phyloP scores from a whole-genome alignment of 1,139 yeast genomes.

The Saccharomyces hybrid region DNA sequence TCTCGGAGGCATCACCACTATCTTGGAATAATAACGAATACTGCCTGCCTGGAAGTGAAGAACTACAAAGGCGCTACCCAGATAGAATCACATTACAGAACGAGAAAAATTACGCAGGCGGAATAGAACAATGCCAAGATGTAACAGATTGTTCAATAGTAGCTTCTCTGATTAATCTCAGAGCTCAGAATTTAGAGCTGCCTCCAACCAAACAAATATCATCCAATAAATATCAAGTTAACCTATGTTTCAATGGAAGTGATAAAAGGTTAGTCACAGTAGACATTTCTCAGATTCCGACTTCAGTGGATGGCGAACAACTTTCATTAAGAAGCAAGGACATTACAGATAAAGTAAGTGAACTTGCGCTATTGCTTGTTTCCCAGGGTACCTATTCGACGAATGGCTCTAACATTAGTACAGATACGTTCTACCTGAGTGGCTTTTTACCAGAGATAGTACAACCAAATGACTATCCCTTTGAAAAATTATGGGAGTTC shows the following conservation, averaged over 20 bases:
- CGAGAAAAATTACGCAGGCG: conserved; percentile 18
- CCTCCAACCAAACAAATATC: conserved; percentile 15
- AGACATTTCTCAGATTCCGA: conserved; percentile 37
- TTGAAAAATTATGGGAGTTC: conserved; percentile 35
- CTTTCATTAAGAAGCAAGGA: conserved; percentile 19
- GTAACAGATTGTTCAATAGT: conserved; percentile 74
- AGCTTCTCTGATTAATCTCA: conserved; percentile 45
- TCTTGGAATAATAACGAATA: conserved; percentile 14
- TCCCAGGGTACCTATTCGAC: conserved; percentile 57
- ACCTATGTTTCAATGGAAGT: conserved; percentile 53
- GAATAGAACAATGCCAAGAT: conserved; percentile 42
- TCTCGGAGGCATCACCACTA: conserved; percentile 16
- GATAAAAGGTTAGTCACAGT: conserved; percentile 45
- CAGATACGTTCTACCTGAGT: conserved; percentile 58
- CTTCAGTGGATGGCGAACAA: conserved; percentile 16
- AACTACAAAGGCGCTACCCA: conserved; percentile 14
- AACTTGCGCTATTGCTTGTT: conserved; percentile 65
- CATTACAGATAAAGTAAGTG: conserved; percentile 48
- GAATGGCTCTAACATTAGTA: conserved; percentile 70
- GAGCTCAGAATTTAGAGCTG: conserved; percentile 32
- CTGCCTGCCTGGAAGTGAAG: conserved; percentile 7
- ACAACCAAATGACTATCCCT: conserved; percentile 22
- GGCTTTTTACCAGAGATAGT: conserved; percentile 74
- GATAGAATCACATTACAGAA: conserved; percentile 24
- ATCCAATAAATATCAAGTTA: conserved; percentile 36